Evolutionary conservation across 345 rosid genomes (phyloP), one percentile per base, ranked within the genome.

Genomic region (Lagerstroemia speciosa): DNA sequence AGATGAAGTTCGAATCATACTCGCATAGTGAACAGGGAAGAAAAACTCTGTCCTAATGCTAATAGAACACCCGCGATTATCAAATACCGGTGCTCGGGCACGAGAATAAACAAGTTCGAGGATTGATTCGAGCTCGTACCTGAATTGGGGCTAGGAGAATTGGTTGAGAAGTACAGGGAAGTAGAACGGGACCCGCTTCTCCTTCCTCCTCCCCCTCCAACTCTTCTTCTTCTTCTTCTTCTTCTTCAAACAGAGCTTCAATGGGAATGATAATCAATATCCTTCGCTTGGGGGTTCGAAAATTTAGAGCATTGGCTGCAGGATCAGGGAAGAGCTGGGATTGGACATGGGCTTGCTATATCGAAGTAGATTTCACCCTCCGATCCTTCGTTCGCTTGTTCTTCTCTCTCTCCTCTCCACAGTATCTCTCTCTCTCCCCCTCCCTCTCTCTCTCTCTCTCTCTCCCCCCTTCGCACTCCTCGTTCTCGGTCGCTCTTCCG

Each of bases 321-420:
- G 29, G 24, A 66, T 33, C 31, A 43, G 19, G 24, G 32, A 24
- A 19, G 32, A 2, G 12, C 29, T 37, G 20, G 52, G 69, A 66
- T 43, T 66, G 17, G 69, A 66, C 55, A 53, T 53, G 27, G 66
- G 66, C n/a, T 32, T 14, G 24, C 27, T 64, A 22, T 20, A 27
- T 17, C 4, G 2, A 19, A 40, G 69, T 41, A 26, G 30, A 22
- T 37, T 38, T 20, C 52, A 71, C 69, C 66, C 78, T 81, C 81
- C 84, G 82, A 80, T 80, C 81, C 73, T 34, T 62, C 53, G 50
- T 32, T 33, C 36, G 41, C 64, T 41, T 37, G 43, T 0, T 40
- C 58, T 36, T 22, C 45, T 32, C 40, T 69, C 73, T 75, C 46
- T 66, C 70, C 67, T 58, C 52, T 67, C 41, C 53, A n/a, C n/a